A percentile compares a stretch with the other conserved stretches of the same genome.
Conservation (phyloP, 139 green algal species). For the Diplosphaera chodatii region DNA sequence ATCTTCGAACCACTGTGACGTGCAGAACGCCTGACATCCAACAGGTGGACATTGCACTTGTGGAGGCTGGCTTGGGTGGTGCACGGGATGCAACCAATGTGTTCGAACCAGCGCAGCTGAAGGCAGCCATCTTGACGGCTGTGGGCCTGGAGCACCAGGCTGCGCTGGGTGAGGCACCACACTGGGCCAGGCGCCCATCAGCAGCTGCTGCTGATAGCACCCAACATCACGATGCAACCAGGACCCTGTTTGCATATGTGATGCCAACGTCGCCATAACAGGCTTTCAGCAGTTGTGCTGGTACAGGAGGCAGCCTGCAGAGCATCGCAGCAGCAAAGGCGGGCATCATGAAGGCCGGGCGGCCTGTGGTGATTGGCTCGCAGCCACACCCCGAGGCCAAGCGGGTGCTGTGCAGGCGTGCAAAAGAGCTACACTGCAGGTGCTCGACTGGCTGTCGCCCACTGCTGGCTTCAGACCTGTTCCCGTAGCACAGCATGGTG, state of each 20-base stretch:
- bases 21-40: too few relatives aligned
- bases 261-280: too few relatives aligned
- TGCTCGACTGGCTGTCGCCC: too few relatives aligned
- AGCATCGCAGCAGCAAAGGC: constrained; percentile 71
- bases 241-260: too few relatives aligned
- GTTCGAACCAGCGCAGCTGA: constrained; percentile 42
- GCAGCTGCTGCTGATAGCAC: too few relatives aligned
- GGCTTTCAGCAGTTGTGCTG: too few relatives aligned
- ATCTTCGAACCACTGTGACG: too few relatives aligned
- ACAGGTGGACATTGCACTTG: constrained; percentile 64
- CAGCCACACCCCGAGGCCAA: constrained; percentile 47
- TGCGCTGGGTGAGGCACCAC: constrained; percentile 55
- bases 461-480: too few relatives aligned
- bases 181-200: too few relatives aligned
- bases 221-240: too few relatives aligned
- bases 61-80: constrained; percentile 81
- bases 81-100: constrained; percentile 81
- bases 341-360: constrained; percentile 61
- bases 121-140: constrained; percentile 33
- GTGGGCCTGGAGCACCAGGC: constrained; percentile 60
- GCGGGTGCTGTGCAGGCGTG: constrained; percentile 23
- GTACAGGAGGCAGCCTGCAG: constrained; percentile 36
- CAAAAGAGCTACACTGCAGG: constrained; percentile 12
- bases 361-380: constrained; percentile 50
- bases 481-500: too few relatives aligned